Evolutionary conservation across 192 early-diverging fungal species (phyloP).

Genomic region (Backusella luteola): DNA sequence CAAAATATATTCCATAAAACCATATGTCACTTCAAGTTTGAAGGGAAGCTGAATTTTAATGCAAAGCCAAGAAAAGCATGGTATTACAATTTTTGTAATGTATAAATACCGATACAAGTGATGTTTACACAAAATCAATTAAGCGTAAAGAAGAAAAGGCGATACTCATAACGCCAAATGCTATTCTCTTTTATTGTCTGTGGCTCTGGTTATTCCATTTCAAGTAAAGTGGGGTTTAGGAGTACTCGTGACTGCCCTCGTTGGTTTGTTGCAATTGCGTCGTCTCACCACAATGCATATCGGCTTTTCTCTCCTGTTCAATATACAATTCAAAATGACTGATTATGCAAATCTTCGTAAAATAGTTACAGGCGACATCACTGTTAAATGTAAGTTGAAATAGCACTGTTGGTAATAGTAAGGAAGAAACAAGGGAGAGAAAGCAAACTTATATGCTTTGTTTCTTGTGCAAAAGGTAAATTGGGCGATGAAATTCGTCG

Average conservation of each 20-base stretch:
- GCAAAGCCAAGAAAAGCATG: no score
- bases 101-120: no score
- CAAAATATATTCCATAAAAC: no score
- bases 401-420: not conserved
- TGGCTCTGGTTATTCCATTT: not conserved
- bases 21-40: no score
- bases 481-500: slow-evolving; percentile 43
- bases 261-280: not conserved
- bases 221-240: not conserved
- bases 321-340: slow-evolving; percentile 1
- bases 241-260: not conserved
- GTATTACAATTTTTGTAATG: no score
- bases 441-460: not conserved
- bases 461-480: slow-evolving; percentile 35
- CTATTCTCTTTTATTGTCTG: not conserved
- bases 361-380: slow-evolving; percentile 38
- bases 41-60: no score
- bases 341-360: slow-evolving; percentile 34
- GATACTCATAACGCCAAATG: no score
- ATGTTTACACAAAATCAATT: no score
- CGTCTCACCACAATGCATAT: not conserved
- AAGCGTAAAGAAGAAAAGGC: no score
- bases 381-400: slow-evolving; percentile 33
- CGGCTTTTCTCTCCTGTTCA: not conserved
- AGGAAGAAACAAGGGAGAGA: not conserved